Evolutionary conservation across 352 stramenopile species (phyloP), one percentile per base, ranked within the genome.

Genomic region (Phytophthora sojae): DNA sequence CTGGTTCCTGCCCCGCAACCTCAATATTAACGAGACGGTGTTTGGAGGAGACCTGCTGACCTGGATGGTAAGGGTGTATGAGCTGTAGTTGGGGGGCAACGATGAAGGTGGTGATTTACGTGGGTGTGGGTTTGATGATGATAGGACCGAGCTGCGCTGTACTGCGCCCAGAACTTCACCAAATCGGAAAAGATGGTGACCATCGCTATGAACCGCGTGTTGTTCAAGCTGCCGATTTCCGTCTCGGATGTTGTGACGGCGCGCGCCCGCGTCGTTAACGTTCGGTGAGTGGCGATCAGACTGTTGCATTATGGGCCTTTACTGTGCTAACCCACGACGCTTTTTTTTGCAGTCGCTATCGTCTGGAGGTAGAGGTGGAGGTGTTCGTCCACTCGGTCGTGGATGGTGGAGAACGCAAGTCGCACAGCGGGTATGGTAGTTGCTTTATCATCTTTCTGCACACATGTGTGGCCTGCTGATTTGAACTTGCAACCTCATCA

Each of bases 171-270:
- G 30, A 90, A 83, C 50, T 93, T 92, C 50, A 87, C 83, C 6
- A 91, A 90, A 57, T 92, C 83, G 73, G 81, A 89, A 60, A 82
- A 82, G 61, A 93, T 93, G 82, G 84, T 88, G 42, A 93, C 86
- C 4, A 85, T 92, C 65, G 73, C 83, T 15, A 91, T 93, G 84
- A 91, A 93, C 67, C 86, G 86, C 64, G 72, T 91, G 67, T 63
- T 85, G 19, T 93, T 93, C 59, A 91, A 89, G 64, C 73, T 91
- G 39, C 86, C 84, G 29, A 91, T 93, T 44, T 78, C 68, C 4
- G 59, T 75, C 29, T 69, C 77, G 3, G 83, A 93, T 55, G 67
- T 93, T 39, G 76, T 93, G 30, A 91, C 76, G 21, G 75, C 90
- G 53, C 82, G 82, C 25, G 84, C 86, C 2, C 84, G 82, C 44